phyloP scores from a whole-genome alignment of 768 basidiomycete genomes.

The Lanmaoa pseudosensibilis region DNA sequence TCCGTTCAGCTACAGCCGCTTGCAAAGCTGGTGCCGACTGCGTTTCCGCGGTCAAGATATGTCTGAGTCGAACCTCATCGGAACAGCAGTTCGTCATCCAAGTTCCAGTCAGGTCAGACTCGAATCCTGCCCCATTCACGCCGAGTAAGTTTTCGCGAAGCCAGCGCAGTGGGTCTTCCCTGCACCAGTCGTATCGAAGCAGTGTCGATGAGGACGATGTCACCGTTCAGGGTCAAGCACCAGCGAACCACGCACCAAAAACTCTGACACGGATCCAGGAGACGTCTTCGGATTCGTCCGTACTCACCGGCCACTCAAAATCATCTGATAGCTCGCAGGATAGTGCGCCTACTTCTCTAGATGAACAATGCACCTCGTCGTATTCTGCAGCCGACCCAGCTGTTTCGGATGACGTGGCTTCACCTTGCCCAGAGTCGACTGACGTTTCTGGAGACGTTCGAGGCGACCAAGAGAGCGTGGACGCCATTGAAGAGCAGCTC shows the following conservation, averaged over 20 bases:
- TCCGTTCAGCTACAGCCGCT: slow-evolving; percentile 86
- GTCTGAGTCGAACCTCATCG: slow-evolving; percentile 61
- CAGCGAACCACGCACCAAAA: slow-evolving; percentile 25
- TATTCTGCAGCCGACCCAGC: slow-evolving; percentile 29
- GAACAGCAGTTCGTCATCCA: slow-evolving; percentile 68
- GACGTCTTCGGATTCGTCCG: slow-evolving; percentile 53
- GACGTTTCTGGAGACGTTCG: slow-evolving; percentile 56
- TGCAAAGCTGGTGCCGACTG: slow-evolving; percentile 88
- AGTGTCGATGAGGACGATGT: slow-evolving; percentile 59
- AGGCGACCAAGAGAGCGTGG: slow-evolving; percentile 33
- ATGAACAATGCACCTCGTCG: slow-evolving; percentile 40
- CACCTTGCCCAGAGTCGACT: slow-evolving; percentile 30
- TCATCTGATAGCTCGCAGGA: slow-evolving; percentile 47
- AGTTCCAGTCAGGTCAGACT: slow-evolving; percentile 51
- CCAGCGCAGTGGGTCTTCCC: slow-evolving; percentile 38
- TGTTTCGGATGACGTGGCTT: slow-evolving; percentile 28
- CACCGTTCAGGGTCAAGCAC: slow-evolving; percentile 52
- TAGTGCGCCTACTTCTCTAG: slow-evolving; percentile 50
- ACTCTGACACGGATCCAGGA: slow-evolving; percentile 33
- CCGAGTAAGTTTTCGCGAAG: slow-evolving; percentile 49
- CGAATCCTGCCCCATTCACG: slow-evolving; percentile 44
- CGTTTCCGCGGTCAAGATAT: slow-evolving; percentile 80
- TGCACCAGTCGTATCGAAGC: slow-evolving; percentile 38
- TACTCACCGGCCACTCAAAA: slow-evolving; percentile 42
- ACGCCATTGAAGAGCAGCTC: slow-evolving; percentile 53